These are phyloP conservation scores for Rubus parviflorus DNA, from an alignment of 306 rosid genomes.

Conservation along the genomic window DNA sequence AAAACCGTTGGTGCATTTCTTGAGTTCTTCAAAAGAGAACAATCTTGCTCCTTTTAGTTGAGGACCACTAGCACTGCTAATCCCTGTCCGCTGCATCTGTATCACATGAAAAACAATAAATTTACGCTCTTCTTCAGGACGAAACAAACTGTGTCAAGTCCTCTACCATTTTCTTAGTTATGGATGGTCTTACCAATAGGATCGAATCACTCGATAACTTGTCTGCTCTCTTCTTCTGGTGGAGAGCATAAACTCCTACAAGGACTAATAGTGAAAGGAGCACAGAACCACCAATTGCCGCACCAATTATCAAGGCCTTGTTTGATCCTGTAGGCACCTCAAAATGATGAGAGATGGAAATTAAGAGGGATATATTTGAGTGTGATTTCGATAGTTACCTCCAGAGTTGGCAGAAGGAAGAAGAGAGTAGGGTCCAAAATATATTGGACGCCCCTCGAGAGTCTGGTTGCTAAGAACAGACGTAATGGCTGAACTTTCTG, in stretches of 20 bases:
- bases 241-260: constrained; percentile 47
- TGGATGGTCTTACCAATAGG: constrained; percentile 38
- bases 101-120: constrained; percentile 26
- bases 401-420: constrained; percentile 10
- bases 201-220: constrained; percentile 34
- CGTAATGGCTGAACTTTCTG: constrained; percentile 36
- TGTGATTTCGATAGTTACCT: constrained; percentile 34
- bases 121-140: too few species aligned
- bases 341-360: constrained; percentile 12
- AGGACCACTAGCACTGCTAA: constrained; percentile 41
- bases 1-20: constrained; percentile 51
- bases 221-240: constrained; percentile 48
- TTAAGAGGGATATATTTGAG: not conserved
- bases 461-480: constrained; percentile 52
- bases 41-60: constrained; percentile 65
- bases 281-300: constrained; percentile 50
- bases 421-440: constrained; percentile 54
- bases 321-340: constrained; percentile 8
- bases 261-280: constrained; percentile 43
- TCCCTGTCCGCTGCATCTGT: constrained; percentile 53
- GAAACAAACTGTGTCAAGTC: too few species aligned
- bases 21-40: constrained; percentile 68
- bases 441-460: constrained; percentile 27
- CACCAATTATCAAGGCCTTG: constrained; percentile 61
- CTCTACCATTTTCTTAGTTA: too few species aligned